These are phyloP conservation scores for Endothia cerciana DNA, from an alignment of 2,329 filamentous ascomycete genomes.

Conservation along the genomic window DNA sequence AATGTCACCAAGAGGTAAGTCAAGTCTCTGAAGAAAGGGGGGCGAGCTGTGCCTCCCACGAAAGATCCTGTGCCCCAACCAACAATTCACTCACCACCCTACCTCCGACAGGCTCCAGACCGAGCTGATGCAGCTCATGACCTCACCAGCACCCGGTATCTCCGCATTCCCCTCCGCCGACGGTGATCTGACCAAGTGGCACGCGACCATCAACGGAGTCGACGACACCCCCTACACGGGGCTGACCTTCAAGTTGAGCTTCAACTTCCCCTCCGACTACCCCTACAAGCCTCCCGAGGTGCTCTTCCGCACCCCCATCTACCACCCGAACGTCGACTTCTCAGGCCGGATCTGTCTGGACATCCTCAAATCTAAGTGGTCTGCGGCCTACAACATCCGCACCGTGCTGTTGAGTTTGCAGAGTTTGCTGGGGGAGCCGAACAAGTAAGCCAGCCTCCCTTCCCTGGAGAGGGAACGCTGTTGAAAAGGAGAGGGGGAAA, in stretches of 20 bases:
- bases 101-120: slow-evolving; percentile 75
- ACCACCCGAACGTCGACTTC: slow-evolving; percentile 98
- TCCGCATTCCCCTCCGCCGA: slow-evolving; percentile 92
- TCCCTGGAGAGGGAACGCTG: neutral
- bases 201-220: slow-evolving; percentile 89
- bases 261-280: slow-evolving; percentile 90
- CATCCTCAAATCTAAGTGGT: slow-evolving; percentile 99
- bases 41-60: neutral
- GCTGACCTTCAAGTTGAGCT: slow-evolving; percentile 88
- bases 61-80: neutral
- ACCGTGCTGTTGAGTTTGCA: slow-evolving; percentile 92
- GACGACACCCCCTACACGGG: slow-evolving; percentile 88
- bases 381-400: slow-evolving; percentile 94
- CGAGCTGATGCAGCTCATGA: slow-evolving; percentile 98
- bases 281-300: slow-evolving; percentile 90
- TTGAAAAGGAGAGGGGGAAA: neutral
- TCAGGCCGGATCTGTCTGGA: slow-evolving; percentile 95
- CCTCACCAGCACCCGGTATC: slow-evolving; percentile 87
- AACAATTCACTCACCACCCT: neutral
- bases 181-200: slow-evolving; percentile 90
- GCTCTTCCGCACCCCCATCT: slow-evolving; percentile 97
- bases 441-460: slow-evolving; percentile 72
- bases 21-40: neutral
- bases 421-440: slow-evolving; percentile 93
- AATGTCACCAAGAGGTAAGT: slow-evolving; percentile 78